These are phyloP conservation scores for Scheffersomyces illinoinensis DNA, from an alignment of 1,139 yeast species.

Conservation along the genomic window DNA sequence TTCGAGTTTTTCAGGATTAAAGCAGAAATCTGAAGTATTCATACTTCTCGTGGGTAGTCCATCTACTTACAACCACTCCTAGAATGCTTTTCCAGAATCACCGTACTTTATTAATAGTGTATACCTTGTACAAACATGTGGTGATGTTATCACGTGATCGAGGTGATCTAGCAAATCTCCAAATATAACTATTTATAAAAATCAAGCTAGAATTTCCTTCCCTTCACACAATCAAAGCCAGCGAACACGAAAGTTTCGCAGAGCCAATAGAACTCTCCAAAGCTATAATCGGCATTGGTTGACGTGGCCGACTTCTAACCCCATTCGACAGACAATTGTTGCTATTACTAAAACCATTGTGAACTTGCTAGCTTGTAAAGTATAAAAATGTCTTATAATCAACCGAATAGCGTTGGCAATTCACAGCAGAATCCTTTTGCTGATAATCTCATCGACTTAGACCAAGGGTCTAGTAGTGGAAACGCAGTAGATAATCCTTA, in stretches of 20 bases:
- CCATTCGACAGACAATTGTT: neutral
- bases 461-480: constrained; percentile 9
- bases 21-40: neutral
- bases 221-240: neutral
- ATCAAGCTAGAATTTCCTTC: neutral
- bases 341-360: neutral
- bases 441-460: constrained; percentile 35
- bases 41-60: neutral
- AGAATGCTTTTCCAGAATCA: neutral
- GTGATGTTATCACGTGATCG: neutral
- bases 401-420: neutral
- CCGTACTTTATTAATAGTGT: neutral
- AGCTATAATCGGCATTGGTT: neutral
- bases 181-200: neutral
- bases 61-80: neutral
- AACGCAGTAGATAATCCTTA: constrained; percentile 11
- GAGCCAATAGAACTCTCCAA: neutral
- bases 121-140: neutral
- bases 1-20: neutral
- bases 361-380: neutral
- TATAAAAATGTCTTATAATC: neutral
- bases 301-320: neutral
- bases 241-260: neutral
- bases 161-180: neutral
- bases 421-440: constrained; percentile 10